Evolutionary conservation across 139 green algal species (phyloP), one percentile per base, ranked within the genome.

Genomic region (Picochlorum sp.): DNA sequence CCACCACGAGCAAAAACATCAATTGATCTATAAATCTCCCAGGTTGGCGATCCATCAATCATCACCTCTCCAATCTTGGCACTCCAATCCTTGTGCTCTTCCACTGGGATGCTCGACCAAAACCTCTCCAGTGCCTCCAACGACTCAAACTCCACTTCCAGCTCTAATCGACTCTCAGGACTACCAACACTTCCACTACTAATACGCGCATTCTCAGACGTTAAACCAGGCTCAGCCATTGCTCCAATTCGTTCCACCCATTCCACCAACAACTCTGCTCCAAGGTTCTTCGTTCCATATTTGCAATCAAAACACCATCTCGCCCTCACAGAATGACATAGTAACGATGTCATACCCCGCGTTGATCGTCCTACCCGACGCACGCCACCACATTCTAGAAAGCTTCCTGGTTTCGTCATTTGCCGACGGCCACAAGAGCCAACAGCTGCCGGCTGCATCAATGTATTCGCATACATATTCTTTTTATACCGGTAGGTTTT

Each of bases 91-190:
- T 63, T 60, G 56, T 80, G 72, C 24, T 72, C 65, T 44, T 75
- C 45, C 9, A 65, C 34, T 6, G 83, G 77, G 6, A 91, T 81
- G 20, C 31, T 5, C 0, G 54, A 31, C 63, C 87, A 83, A 70
- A 92, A 92, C 2, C 62, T 44, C 57, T 92, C 86, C 59, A 86
- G 78, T 24, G 85, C 77, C 4, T 81, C 63, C 51, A 92, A 49
- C 11, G 56, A 79, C 15, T 65, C 51, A 61, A 90, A 77, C 7
- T 60, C 66, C 2, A 87, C 73, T 65, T 89, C 83, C 54, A 91
- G 62, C 77, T 86, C 69, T 49, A 61, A 23, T 2, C 76, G 60
- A 2, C 76, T 83, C 57, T 87, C 85, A n/a, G 79, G 77, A 31
- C 71, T 75, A 2, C 79, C 81, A 9, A 89, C 52, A 20, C 73